These are phyloP conservation scores for Beauveria australis DNA, from an alignment of 2,329 filamentous ascomycete species.

Conservation along the genomic window DNA sequence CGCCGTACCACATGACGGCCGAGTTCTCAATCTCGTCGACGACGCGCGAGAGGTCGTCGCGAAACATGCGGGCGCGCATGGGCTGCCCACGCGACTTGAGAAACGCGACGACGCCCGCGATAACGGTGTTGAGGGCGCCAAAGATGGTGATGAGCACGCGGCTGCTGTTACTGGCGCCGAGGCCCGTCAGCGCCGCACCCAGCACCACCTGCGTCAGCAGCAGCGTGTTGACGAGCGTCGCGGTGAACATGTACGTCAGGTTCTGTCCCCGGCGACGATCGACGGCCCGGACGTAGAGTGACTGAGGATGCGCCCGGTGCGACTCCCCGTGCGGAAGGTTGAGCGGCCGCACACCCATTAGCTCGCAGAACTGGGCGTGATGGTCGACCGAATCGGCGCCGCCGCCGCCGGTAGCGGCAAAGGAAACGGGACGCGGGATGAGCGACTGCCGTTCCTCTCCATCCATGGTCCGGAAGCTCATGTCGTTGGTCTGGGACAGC, in stretches of 20 bases:
- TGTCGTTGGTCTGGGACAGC: not conserved
- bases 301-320: conserved; percentile 13
- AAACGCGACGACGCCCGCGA: conserved; percentile 17
- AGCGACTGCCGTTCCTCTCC: conserved; percentile 9
- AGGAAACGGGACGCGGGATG: not conserved
- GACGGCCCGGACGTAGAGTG: conserved; percentile 16
- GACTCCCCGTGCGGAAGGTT: conserved; percentile 12
- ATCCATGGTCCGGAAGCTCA: conserved; percentile 4
- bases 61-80: conserved; percentile 17
- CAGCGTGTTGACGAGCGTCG: conserved; percentile 16
- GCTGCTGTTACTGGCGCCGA: conserved; percentile 16
- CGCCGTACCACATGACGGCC: conserved; percentile 18
- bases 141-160: conserved; percentile 16
- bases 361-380: conserved; percentile 16
- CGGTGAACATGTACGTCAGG: conserved; percentile 15
- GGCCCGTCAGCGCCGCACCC: conserved; percentile 16
- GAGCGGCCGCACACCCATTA: conserved; percentile 14
- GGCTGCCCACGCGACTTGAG: conserved; percentile 18
- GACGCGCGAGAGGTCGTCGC: conserved; percentile 17
- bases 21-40: conserved; percentile 19
- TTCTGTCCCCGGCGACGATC: conserved; percentile 12
- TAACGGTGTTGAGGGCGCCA: conserved; percentile 18
- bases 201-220: conserved; percentile 16
- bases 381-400: conserved; percentile 4
- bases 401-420: not conserved